Percentiles rank a stretch among this genome's conserved stretches.
Evolutionary conservation across 2,329 filamentous ascomycete genomes (phyloP).

Genomic region (Didymella exigua): DNA sequence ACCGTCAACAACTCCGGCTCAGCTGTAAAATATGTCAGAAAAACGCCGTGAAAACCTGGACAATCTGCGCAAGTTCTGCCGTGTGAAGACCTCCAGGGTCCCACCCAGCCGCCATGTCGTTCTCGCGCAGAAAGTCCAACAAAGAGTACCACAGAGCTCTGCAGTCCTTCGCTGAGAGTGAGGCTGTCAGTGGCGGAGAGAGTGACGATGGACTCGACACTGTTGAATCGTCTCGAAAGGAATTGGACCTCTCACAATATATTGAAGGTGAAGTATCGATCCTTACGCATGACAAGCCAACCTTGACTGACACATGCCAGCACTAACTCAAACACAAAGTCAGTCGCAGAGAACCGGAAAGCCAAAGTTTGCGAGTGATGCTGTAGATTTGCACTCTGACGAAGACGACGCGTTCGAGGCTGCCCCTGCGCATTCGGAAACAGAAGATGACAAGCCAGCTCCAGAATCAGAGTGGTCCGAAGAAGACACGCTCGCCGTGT

Average conservation of each 20-base stretch:
- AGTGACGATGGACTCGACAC: conserved; percentile 53
- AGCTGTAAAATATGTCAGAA: not conserved
- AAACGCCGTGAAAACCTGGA: not conserved
- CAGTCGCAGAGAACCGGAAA: conserved; percentile 27
- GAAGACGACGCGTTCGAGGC: conserved; percentile 10
- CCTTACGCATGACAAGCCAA: not conserved
- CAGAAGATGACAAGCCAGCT: conserved; percentile 15
- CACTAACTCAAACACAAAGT: conserved; percentile 34
- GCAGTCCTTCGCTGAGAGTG: conserved; percentile 35
- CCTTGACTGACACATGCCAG: conserved; percentile 22
- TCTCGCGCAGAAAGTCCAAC: conserved; percentile 11
- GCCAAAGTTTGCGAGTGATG: not conserved
- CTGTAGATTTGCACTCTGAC: conserved; percentile 13
- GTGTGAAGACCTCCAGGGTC: not conserved
- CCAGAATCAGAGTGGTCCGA: conserved; percentile 55
- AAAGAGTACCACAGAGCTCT: conserved; percentile 27
- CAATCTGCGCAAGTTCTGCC: not conserved
- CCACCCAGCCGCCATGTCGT: conserved; percentile 22
- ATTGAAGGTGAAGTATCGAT: conserved; percentile 33
- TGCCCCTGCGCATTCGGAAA: not conserved
- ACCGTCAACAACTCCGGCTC: not conserved
- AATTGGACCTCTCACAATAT: conserved; percentile 41
- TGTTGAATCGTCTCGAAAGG: conserved; percentile 42
- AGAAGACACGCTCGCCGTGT: conserved; percentile 61
- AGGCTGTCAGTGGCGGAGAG: conserved; percentile 37